Conservation (phyloP, 352 stramenopile genomes). For the Globisporangium paroecandrum region DNA sequence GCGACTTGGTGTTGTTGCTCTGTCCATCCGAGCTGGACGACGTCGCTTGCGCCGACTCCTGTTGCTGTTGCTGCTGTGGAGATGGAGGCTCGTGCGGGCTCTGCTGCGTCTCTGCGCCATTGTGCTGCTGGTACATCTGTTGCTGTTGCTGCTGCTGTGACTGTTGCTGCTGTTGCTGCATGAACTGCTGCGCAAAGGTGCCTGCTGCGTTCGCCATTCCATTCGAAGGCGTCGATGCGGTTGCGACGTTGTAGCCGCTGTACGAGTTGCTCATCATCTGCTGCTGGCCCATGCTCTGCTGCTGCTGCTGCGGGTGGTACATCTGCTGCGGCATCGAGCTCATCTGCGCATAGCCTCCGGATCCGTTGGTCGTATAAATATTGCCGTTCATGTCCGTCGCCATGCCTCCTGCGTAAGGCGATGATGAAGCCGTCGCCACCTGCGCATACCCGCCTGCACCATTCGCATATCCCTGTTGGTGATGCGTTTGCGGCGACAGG, state of each 20-base stretch:
- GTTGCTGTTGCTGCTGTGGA: slow-evolving; percentile 19
- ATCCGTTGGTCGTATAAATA: slow-evolving; percentile 45
- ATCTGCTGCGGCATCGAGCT: slow-evolving; percentile 31
- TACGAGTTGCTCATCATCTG: slow-evolving; percentile 23
- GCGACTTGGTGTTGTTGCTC: slow-evolving; percentile 17
- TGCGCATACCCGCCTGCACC: neutral
- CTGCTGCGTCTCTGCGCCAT: slow-evolving; percentile 12
- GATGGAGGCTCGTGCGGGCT: slow-evolving; percentile 25
- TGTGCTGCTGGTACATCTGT: slow-evolving; percentile 12
- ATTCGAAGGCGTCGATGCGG: slow-evolving; percentile 12
- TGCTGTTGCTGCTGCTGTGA: slow-evolving; percentile 22
- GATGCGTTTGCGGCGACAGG: slow-evolving; percentile 23
- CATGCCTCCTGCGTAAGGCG: slow-evolving; percentile 13
- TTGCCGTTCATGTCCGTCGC: slow-evolving; percentile 37
- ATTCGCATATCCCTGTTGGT: slow-evolving; percentile 7
- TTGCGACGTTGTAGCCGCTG: slow-evolving; percentile 13
- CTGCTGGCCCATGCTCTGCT: slow-evolving; percentile 22
- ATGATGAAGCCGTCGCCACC: neutral
- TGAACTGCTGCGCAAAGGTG: slow-evolving; percentile 39
- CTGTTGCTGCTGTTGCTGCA: slow-evolving; percentile 20
- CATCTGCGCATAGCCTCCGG: slow-evolving; percentile 15
- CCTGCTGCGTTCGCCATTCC: slow-evolving; percentile 25
- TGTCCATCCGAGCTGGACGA: slow-evolving; percentile 10
- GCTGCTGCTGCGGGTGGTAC: slow-evolving; percentile 28
- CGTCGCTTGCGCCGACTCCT: slow-evolving; percentile 11